A percentile compares a stretch with the other conserved stretches of the same genome.
Evolutionary conservation across 768 basidiomycete genomes (phyloP).

Genomic region (Panaeolus papilionaceus): DNA sequence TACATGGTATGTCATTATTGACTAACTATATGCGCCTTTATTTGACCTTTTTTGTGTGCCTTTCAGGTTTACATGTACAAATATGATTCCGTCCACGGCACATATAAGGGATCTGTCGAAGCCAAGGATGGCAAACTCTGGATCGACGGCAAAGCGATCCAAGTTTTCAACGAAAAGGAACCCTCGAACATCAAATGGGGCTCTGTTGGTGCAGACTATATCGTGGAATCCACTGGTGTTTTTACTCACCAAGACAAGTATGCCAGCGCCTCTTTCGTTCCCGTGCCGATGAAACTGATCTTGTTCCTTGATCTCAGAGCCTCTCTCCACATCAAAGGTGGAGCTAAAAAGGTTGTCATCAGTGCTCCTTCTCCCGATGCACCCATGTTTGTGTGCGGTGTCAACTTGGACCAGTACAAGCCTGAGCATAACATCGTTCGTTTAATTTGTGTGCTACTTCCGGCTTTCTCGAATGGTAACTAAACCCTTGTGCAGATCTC

Average conservation of each 20-base stretch:
- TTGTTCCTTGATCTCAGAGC: conserved; percentile 53
- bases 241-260: conserved; percentile 92
- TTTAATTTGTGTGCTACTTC: conserved; percentile 20
- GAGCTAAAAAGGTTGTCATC: conserved; percentile 99
- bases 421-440: conserved; percentile 79
- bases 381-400: conserved; percentile 91
- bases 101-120: conserved; percentile 80
- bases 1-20: conserved; percentile 75
- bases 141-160: conserved; percentile 75
- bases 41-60: background rate
- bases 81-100: conserved; percentile 86
- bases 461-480: conserved; percentile 2
- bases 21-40: background rate
- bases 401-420: conserved; percentile 92
- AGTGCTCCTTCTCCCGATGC: conserved; percentile 93
- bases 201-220: conserved; percentile 78
- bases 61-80: conserved; percentile 92
- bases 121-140: conserved; percentile 82
- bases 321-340: conserved; percentile 87
- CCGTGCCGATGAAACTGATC: background rate
- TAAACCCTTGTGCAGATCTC: conserved; percentile 62
- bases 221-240: conserved; percentile 96
- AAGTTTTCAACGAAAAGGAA: conserved; percentile 81
- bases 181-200: conserved; percentile 87
- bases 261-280: conserved; percentile 20